phyloP scores from a whole-genome alignment of 192 early-diverging fungal species.

The Podila minutissima region DNA sequence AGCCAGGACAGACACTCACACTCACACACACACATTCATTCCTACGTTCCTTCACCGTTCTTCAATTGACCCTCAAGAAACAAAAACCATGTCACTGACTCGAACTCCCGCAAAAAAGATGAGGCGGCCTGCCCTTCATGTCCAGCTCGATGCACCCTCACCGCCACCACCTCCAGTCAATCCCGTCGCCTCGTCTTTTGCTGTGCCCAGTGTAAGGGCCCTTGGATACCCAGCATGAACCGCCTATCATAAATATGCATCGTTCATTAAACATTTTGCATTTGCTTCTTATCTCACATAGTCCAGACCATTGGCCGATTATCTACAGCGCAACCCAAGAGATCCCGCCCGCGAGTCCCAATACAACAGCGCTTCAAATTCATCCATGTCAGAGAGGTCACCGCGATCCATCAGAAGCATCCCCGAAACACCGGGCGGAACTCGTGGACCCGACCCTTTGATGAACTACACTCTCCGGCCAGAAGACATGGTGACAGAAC shows the following conservation, averaged over 20 bases:
- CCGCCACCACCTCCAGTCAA: conserved; percentile 4
- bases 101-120: conserved; percentile 34
- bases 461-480: conserved; percentile 53
- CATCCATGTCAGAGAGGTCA: conserved; percentile 12
- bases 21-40: background rate
- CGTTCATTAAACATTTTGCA: background rate
- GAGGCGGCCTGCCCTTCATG: conserved; percentile 28
- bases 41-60: background rate
- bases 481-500: conserved; percentile 79
- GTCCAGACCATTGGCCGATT: conserved; percentile 38
- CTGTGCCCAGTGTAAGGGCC: conserved; percentile 21
- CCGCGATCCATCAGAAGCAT: conserved; percentile 35
- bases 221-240: no score
- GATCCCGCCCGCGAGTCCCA: conserved; percentile 31
- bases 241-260: background rate
- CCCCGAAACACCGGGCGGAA: conserved; percentile 46
- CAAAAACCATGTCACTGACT: conserved; percentile 28
- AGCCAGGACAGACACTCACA: no score
- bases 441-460: conserved; percentile 31
- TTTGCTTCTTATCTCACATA: background rate
- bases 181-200: conserved; percentile 9
- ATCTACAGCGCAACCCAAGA: conserved; percentile 36
- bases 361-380: conserved; percentile 9
- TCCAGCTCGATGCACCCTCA: conserved; percentile 28
- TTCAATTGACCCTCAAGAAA: background rate